Evolutionary conservation across 495 filamentous ascomycete species (phyloP).

Genomic region (Penicillium egyptiacum): DNA sequence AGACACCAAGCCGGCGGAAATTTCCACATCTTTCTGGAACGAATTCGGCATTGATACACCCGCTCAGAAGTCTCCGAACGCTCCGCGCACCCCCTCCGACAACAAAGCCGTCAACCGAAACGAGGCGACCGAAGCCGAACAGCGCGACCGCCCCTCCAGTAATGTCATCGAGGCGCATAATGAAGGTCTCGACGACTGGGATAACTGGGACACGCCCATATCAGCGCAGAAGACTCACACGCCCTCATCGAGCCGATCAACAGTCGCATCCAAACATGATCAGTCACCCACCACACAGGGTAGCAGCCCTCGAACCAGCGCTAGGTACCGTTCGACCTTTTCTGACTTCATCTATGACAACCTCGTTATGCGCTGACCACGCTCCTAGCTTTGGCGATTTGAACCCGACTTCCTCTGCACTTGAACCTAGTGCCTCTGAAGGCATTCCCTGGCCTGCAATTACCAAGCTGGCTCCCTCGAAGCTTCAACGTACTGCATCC

Average conservation of each 20-base stretch:
- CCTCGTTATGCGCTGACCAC: constrained; percentile 36
- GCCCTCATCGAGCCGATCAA: constrained; percentile 49
- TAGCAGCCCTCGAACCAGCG: constrained; percentile 52
- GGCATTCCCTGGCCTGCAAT: constrained; percentile 69
- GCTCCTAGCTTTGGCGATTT: constrained; percentile 44
- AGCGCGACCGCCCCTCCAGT: constrained; percentile 34
- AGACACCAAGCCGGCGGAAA: constrained; percentile 47
- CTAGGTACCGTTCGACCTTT: constrained; percentile 50
- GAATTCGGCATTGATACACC: constrained; percentile 56
- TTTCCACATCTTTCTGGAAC: constrained; percentile 51
- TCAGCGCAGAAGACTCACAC: constrained; percentile 42
- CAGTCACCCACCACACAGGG: constrained; percentile 48
- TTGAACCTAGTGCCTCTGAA: constrained; percentile 45
- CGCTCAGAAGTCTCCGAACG: constrained; percentile 45
- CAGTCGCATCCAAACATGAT: constrained; percentile 45
- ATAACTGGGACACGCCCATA: constrained; percentile 65
- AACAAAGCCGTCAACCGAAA: constrained; percentile 14
- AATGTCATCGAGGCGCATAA: constrained; percentile 41
- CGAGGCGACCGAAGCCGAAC: constrained; percentile 32
- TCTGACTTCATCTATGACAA: constrained; percentile 38
- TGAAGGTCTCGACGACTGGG: constrained; percentile 64
- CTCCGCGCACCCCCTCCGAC: constrained; percentile 32
- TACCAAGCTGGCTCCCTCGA: constrained; percentile 62
- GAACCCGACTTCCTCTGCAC: constrained; percentile 34
- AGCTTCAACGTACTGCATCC: constrained; percentile 66